Base-by-base conservation (phyloP, 2,329 filamentous ascomycete genomes). In the Proliferodiscus dingleyae region DNA sequence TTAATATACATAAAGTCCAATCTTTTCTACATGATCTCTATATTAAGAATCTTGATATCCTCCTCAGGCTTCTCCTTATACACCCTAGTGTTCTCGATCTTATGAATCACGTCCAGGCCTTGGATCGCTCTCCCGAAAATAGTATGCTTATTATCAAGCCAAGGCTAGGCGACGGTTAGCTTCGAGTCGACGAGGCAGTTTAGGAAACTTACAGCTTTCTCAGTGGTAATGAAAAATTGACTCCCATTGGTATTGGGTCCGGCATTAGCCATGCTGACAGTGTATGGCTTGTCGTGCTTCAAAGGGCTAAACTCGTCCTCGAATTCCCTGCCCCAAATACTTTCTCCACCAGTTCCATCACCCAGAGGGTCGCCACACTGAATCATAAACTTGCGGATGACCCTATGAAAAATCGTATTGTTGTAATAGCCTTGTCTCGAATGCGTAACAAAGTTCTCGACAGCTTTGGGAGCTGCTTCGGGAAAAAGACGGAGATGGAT, bases 341-440 rank as follows among this genome's bases (percentile, higher is more conserved):
- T 89, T 65, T 94, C 88, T 29, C 89, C 89, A 36, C 89, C 89
- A 0, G 89, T 95, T 3, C 89, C 89, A 60, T 95, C 89, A 8
- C 89, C 89, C 1, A 93, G 68, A 0, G 89, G 89, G 62, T 95
- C 89, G 41, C 89, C 89, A 44, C 77, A 71, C 62, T 89, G 89
- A 50, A 98, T 95, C 94, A 98, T 98, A 70, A 98, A 98, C 62
- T 96, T 96, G 50, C 87, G 82, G 58, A 98, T 98, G 5, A 98
- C 86, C 26, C 93, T 85, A 67, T 98, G 93, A 74, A 98, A 98
- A 57, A 96, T 91, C 26, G 91, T 90, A 67, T 88, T 88, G 71
- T 98, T 97, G 72, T 98, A 98, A 66, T 98, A 98, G 1, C 88
- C 89, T 47, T 83, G 85, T 60, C 84, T 85, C 2, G 89, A 80